Evolutionary conservation across 2,329 filamentous ascomycete species (phyloP).

Genomic region (Cryphonectria japonica): DNA sequence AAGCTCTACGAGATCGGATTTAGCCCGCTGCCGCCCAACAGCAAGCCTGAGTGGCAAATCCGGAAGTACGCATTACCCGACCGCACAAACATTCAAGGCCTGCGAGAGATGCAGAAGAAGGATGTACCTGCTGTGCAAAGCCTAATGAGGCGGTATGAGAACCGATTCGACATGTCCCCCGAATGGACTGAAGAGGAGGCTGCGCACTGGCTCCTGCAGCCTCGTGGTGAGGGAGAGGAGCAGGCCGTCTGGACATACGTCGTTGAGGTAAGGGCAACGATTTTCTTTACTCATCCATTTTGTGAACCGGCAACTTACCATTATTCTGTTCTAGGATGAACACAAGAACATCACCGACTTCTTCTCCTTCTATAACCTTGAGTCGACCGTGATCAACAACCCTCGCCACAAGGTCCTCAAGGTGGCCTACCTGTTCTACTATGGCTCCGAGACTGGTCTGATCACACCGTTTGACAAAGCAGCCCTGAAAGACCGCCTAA

Average conservation of each 20-base stretch:
- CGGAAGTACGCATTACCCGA: conserved; percentile 84
- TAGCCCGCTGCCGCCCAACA: conserved; percentile 80
- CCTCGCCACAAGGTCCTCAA: conserved; percentile 77
- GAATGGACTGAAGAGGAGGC: conserved; percentile 80
- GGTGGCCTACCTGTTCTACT: conserved; percentile 97
- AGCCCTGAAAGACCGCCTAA: conserved; percentile 78
- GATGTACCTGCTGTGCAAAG: conserved; percentile 77
- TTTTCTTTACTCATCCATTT: not conserved
- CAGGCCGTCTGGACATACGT: conserved; percentile 95
- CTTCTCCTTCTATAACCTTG: conserved; percentile 94
- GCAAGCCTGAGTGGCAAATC: conserved; percentile 84
- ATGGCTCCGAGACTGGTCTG: conserved; percentile 82
- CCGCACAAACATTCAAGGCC: conserved; percentile 70
- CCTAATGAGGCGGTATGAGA: conserved; percentile 76
- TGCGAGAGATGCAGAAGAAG: conserved; percentile 78
- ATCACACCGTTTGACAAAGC: conserved; percentile 53
- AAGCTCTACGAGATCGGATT: conserved; percentile 96
- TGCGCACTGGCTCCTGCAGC: conserved; percentile 83
- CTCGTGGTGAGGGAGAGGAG: conserved; percentile 65
- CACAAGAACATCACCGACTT: conserved; percentile 91
- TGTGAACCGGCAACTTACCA: conserved; percentile 17
- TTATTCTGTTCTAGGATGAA: conserved; percentile 46
- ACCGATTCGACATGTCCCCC: conserved; percentile 82
- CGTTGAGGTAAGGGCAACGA: conserved; percentile 64
- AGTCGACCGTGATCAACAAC: conserved; percentile 88